Conservation (phyloP, 2,329 filamentous ascomycete genomes). For the Fusarium torulosum region DNA sequence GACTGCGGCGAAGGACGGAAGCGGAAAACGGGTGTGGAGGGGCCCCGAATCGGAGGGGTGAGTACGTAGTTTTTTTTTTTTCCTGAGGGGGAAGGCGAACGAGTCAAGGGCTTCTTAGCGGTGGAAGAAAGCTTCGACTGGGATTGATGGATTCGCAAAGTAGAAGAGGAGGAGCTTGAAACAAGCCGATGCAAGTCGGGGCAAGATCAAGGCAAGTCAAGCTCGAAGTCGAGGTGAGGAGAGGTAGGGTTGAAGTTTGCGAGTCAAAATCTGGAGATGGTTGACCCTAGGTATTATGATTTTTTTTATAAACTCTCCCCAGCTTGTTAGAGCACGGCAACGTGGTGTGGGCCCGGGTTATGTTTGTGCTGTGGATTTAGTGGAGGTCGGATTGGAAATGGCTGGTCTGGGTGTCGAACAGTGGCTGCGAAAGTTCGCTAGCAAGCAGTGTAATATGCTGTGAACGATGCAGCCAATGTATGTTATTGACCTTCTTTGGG, state of each 20-base stretch:
- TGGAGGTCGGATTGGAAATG: constrained; percentile 46
- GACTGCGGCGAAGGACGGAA: constrained; percentile 46
- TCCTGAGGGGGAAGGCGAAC: constrained; percentile 25
- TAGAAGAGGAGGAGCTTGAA: constrained; percentile 23
- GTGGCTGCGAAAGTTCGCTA: constrained; percentile 14
- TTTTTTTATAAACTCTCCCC: constrained; percentile 40
- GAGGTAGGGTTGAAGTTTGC: constrained; percentile 37
- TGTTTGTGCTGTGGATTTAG: constrained; percentile 29
- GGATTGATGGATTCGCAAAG: constrained; percentile 13
- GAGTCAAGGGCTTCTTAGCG: constrained; percentile 23
- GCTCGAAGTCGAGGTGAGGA: constrained; percentile 11
- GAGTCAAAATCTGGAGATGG: constrained; percentile 34
- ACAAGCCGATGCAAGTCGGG: constrained; percentile 35
- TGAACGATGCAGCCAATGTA: constrained; percentile 24
- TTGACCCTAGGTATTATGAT: constrained; percentile 15
- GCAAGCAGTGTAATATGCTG: constrained; percentile 8
- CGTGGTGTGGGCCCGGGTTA: constrained; percentile 32
- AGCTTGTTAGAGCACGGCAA: constrained; percentile 40
- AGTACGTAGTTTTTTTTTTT: constrained; percentile 31
- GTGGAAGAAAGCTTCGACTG: constrained; percentile 23
- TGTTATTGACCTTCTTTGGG: constrained; percentile 14
- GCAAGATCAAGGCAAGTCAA: constrained; percentile 32
- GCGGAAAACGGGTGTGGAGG: constrained; percentile 47
- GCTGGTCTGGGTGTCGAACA: constrained; percentile 29
- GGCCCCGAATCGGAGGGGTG: constrained; percentile 48